These are phyloP conservation scores for Pinus albicaulis DNA, from an alignment of 75 land plant species.

Conservation along the genomic window DNA sequence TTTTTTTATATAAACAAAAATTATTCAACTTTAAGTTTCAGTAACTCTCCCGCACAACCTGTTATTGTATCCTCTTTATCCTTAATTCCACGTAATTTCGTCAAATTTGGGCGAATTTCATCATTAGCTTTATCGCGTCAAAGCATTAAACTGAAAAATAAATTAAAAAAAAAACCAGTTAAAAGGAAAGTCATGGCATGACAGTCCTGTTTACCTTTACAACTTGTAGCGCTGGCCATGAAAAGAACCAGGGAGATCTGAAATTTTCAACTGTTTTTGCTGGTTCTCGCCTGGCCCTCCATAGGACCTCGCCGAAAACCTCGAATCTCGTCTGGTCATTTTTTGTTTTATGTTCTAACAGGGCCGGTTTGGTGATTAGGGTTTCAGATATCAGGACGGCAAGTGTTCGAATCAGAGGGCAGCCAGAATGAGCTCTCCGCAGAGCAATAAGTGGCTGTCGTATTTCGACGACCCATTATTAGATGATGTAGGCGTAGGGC, in stretches of 20 bases:
- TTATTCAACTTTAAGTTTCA: too few relatives aligned
- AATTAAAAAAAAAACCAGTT: neutral
- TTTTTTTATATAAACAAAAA: too few relatives aligned
- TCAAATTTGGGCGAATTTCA: conserved; percentile 1
- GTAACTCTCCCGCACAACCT: too few relatives aligned
- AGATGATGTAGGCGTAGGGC: neutral
- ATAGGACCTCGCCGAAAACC: neutral
- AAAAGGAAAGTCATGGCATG: neutral
- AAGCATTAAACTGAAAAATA: neutral
- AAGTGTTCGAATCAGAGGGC: neutral
- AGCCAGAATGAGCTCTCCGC: conserved; percentile 9
- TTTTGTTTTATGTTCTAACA: neutral
- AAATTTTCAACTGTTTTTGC: neutral
- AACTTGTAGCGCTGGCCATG: neutral
- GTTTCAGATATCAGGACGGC: neutral
- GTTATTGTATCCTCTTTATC: neutral
- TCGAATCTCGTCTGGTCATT: neutral
- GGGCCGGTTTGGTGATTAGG: neutral
- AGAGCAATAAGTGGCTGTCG: conserved; percentile 1
- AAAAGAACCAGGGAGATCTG: neutral
- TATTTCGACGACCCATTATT: neutral
- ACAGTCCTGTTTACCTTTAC: neutral
- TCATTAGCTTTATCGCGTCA: neutral
- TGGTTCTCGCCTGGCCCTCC: neutral
- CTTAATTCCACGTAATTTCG: neutral